A percentile compares a stretch with the other conserved stretches of the same genome.
phyloP scores from a whole-genome alignment of 306 rosid genomes.

The Cucurbita moschata region DNA sequence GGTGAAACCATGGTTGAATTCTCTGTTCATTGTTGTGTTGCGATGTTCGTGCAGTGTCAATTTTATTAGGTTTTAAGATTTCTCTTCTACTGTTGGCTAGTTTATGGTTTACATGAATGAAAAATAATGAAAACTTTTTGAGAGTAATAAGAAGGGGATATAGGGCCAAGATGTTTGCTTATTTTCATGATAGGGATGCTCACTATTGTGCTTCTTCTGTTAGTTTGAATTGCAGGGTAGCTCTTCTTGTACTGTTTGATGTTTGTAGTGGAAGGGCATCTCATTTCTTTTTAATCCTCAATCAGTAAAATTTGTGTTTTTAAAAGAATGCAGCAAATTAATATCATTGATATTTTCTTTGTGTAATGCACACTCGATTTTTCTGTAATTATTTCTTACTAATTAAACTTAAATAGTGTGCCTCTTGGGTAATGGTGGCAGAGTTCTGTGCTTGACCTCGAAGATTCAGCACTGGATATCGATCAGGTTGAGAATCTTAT shows the following conservation, averaged over 20 bases:
- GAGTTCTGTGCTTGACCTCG: slow-evolving; percentile 70
- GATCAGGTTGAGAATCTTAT: slow-evolving; percentile 87
- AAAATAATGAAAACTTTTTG: background rate
- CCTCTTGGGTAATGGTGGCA: slow-evolving; percentile 17
- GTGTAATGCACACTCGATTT: background rate
- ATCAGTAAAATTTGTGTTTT: background rate
- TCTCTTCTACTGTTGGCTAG: background rate
- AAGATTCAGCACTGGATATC: slow-evolving; percentile 56
- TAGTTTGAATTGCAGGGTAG: background rate
- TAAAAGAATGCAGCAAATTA: background rate
- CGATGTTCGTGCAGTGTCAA: background rate
- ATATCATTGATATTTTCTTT: background rate
- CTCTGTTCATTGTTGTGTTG: background rate
- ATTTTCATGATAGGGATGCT: background rate
- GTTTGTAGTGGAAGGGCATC: background rate
- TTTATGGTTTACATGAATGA: background rate
- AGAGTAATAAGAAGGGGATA: background rate
- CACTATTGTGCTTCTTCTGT: background rate
- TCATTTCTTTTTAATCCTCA: background rate
- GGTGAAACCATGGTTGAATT: background rate
- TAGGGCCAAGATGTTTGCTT: background rate
- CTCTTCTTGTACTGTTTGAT: background rate
- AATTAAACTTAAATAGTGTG: background rate
- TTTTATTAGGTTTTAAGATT: background rate
- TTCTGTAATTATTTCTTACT: background rate